Conservation (phyloP, 257 asterid species). For the Solanum phureja region DNA sequence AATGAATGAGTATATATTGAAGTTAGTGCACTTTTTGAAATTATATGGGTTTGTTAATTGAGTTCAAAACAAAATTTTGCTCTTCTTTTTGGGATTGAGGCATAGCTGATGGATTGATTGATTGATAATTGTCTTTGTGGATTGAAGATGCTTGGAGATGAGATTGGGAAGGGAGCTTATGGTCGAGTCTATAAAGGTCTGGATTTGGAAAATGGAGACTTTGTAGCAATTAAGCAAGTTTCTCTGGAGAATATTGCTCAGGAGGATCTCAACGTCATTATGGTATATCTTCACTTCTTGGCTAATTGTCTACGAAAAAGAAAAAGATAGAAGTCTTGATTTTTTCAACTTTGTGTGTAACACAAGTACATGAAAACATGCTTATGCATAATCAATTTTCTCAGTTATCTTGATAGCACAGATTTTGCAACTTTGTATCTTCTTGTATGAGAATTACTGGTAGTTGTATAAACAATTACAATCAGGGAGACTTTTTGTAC, state of each 20-base stretch:
- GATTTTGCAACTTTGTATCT: background rate
- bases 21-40: background rate
- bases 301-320: background rate
- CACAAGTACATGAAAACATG: background rate
- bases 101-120: background rate
- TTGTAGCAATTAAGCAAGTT: constrained; percentile 96
- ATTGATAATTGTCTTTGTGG: background rate
- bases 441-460: background rate
- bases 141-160: constrained; percentile 88
- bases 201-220: constrained; percentile 96
- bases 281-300: constrained; percentile 32
- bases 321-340: background rate
- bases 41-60: background rate
- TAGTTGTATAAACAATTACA: background rate
- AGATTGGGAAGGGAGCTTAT: constrained; percentile 97
- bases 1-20: background rate
- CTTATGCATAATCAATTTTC: background rate
- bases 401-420: background rate
- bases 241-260: constrained; percentile 91
- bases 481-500: background rate
- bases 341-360: background rate
- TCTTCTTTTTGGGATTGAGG: background rate
- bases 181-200: constrained; percentile 97
- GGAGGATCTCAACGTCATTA: constrained; percentile 78
- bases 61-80: background rate